A percentile compares a stretch with the other conserved stretches of the same genome.
phyloP scores from a whole-genome alignment of 805 yeast species.

The Schwanniomyces pseudopolymorphus region DNA sequence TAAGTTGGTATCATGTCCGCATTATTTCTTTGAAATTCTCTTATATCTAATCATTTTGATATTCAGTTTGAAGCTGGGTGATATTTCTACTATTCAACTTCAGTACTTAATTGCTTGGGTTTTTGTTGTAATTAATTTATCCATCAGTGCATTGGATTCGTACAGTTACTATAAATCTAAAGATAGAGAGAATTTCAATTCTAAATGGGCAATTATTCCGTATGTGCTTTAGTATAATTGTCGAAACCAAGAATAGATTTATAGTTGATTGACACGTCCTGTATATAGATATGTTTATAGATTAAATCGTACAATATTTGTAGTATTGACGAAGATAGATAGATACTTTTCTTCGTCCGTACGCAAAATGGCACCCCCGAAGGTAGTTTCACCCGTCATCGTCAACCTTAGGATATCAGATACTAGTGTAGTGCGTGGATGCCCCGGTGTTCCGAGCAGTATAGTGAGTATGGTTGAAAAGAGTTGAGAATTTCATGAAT shows the following conservation, averaged over 20 bases:
- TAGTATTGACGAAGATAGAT: no score
- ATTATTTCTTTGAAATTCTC: conserved; percentile 64
- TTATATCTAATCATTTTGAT: conserved; percentile 46
- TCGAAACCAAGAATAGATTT: neutral
- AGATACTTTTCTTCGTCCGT: neutral
- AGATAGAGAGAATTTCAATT: conserved; percentile 24
- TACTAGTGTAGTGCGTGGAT: conserved; percentile 56
- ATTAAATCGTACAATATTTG: neutral
- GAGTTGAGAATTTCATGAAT: no score
- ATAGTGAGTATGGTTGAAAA: conserved; percentile 11
- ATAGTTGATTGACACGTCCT: conserved; percentile 3
- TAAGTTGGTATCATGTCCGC: conserved; percentile 56
- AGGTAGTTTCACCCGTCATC: conserved; percentile 24
- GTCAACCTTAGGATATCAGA: conserved; percentile 50
- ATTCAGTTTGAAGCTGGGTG: conserved; percentile 12
- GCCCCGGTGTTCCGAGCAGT: conserved; percentile 67
- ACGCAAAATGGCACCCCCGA: conserved; percentile 9
- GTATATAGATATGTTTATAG: conserved; percentile 1
- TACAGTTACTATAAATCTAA: conserved; percentile 43
- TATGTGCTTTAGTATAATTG: conserved; percentile 21
- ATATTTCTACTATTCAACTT: conserved; percentile 16
- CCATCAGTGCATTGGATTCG: conserved; percentile 56
- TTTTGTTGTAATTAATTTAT: conserved; percentile 47
- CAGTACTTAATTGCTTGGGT: conserved; percentile 22
- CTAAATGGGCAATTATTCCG: conserved; percentile 39